Base-by-base conservation (phyloP, 495 filamentous ascomycete genomes). In the Jackrogersella multiformis region DNA sequence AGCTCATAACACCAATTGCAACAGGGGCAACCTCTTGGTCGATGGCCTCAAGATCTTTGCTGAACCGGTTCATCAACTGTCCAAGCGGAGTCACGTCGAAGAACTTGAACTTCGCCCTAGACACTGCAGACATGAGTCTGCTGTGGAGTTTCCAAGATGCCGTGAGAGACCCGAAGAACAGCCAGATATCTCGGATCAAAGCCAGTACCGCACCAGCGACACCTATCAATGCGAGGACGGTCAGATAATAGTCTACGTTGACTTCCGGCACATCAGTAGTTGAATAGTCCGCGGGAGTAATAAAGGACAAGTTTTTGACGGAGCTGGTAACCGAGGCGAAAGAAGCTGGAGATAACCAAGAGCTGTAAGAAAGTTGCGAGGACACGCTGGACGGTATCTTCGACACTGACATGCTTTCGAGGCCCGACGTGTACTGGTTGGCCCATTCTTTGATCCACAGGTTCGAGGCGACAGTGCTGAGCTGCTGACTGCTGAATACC, bases 41-140 rank as follows among this genome's bases (percentile, higher is more conserved):
- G 61, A 99, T 82, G 4, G 93, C 88, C 74, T 99, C 95, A 23
- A 98, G 84, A 76, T 98, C 96, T 76, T 97, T 98, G 64, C 94
- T 97, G 77, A 99, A 99, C 35, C 96, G 85, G 76, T 99, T 99
- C 91, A 98, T 98, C 66, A 99, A 84, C 76, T 97, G 95, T 10
- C 96, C 96, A 0, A 97, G 86, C 5, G 96, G 96, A 1, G 96
- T 99, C 1, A 92, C 92, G 75, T 99, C 96, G 74, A 99, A 99
- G 82, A 99, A 99, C 66, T 91, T 91, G 80, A 98, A 96, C 72
- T 92, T 92, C 13, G 96, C 96, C 52, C 93, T 88, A 56, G 92
- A 89, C 24, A 99, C 85, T 3, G 91, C 80, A 21, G 86, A 82
- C 76, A 98, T 88, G 44, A 99, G 85, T 23, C 86, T 84, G 56